Conservation (phyloP, 2,329 filamentous ascomycete species). For the Fusarium veterinarium region DNA sequence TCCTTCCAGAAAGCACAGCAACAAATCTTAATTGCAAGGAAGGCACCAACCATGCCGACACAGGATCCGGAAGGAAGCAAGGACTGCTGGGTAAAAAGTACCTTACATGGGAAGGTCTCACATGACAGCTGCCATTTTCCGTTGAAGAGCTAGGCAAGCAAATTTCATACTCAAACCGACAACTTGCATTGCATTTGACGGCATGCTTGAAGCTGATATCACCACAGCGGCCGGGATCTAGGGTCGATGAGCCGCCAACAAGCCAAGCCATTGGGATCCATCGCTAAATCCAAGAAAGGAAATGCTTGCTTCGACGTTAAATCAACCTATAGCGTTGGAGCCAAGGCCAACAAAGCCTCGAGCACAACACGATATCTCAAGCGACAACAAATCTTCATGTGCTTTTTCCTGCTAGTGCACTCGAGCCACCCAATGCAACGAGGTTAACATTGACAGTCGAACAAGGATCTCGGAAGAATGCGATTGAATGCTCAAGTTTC, state of each 20-base stretch:
- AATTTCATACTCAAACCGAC: background rate
- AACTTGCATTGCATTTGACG: conserved; percentile 4
- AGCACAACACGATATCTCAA: background rate
- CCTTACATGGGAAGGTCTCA: background rate
- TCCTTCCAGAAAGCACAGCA: conserved; percentile 23
- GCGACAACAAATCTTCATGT: background rate
- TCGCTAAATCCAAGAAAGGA: background rate
- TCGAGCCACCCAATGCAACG: background rate
- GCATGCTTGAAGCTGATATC: background rate
- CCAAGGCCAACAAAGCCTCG: background rate
- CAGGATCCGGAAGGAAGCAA: background rate
- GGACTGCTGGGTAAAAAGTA: background rate
- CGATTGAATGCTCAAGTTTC: conserved; percentile 22
- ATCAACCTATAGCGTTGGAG: background rate
- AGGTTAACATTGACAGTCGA: background rate
- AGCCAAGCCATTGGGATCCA: background rate
- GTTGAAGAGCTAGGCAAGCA: background rate
- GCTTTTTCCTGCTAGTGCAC: background rate
- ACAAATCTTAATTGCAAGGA: background rate
- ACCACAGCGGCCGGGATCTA: background rate
- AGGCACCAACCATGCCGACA: background rate
- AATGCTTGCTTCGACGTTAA: conserved; percentile 10
- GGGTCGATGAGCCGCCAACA: background rate
- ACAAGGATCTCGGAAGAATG: conserved; percentile 31
- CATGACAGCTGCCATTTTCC: conserved; percentile 20